phyloP scores from a whole-genome alignment of 345 rosid species.

The Citrus maxima region DNA sequence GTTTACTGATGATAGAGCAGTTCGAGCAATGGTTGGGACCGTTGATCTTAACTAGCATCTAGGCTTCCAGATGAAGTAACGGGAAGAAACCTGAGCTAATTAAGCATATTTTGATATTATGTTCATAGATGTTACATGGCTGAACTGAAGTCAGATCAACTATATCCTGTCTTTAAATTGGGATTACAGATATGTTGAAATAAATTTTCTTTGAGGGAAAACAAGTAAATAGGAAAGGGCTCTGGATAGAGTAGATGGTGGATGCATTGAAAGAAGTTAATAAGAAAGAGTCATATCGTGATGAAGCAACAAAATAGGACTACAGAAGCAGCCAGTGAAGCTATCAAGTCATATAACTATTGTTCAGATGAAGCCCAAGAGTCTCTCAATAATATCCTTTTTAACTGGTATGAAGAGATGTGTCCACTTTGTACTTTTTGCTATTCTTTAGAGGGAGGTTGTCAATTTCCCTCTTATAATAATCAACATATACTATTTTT shows the following conservation, averaged over 20 bases:
- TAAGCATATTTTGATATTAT: not conserved
- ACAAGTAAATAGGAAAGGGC: too few species aligned
- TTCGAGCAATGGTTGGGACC: conserved; percentile 75
- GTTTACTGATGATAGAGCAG: conserved; percentile 63
- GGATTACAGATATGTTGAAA: too few species aligned
- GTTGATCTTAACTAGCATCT: conserved; percentile 85
- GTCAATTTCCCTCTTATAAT: too few species aligned
- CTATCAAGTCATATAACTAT: conserved; percentile 60
- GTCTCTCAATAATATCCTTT: conserved; percentile 63
- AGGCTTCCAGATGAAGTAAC: conserved; percentile 83
- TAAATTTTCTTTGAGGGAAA: too few species aligned
- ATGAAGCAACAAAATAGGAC: conserved; percentile 97
- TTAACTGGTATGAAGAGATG: conserved; percentile 50
- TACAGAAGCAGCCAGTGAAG: conserved; percentile 75
- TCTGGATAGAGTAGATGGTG: conserved; percentile 32
- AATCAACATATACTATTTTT: too few species aligned
- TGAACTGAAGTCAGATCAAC: too few species aligned
- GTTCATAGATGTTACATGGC: not conserved
- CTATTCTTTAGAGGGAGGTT: not conserved
- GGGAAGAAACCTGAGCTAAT: conserved; percentile 73
- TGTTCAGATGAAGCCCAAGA: conserved; percentile 97
- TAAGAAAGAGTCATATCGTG: conserved; percentile 50
- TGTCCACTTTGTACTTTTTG: not conserved
- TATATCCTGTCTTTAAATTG: too few species aligned
- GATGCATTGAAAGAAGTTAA: conserved; percentile 70